Percentiles rank a stretch among this genome's conserved stretches.
Evolutionary conservation across 2,329 filamentous ascomycete species (phyloP).

Genomic region (Xylaria sp.): DNA sequence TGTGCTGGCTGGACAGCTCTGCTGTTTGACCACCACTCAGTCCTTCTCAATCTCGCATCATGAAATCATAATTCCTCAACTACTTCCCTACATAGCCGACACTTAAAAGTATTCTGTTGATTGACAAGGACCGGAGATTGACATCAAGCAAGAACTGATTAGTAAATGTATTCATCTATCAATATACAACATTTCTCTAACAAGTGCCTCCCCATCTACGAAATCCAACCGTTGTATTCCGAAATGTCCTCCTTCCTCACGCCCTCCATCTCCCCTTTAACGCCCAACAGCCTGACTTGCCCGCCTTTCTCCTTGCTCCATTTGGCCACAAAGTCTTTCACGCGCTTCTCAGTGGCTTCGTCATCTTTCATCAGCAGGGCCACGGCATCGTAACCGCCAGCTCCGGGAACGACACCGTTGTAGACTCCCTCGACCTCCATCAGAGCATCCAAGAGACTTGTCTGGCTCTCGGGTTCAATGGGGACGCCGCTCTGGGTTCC

Average conservation of each 20-base stretch:
- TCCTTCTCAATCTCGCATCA: too few species aligned
- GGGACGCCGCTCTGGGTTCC: conserved; percentile 75
- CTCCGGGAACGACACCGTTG: conserved; percentile 91
- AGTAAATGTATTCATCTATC: neutral
- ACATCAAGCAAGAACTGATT: neutral
- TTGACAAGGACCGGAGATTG: neutral
- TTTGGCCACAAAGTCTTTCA: conserved; percentile 66
- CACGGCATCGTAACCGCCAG: conserved; percentile 91
- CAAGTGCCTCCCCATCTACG: neutral
- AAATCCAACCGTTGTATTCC: conserved; percentile 41
- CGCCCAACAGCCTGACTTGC: conserved; percentile 68
- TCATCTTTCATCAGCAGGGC: conserved; percentile 80
- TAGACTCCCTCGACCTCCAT: conserved; percentile 76
- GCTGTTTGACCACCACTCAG: too few species aligned
- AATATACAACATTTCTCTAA: conserved; percentile 2
- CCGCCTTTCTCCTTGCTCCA: conserved; percentile 68
- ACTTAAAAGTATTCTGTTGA: too few species aligned
- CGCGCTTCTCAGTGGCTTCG: conserved; percentile 61
- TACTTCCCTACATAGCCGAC: too few species aligned
- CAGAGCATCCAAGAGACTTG: conserved; percentile 79
- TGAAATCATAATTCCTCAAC: too few species aligned
- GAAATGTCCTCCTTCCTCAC: conserved; percentile 37
- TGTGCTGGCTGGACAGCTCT: too few species aligned
- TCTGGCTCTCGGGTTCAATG: conserved; percentile 88
- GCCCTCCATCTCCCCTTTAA: conserved; percentile 45